These are phyloP conservation scores for Didymella lethalis DNA, from an alignment of 2,329 filamentous ascomycete species.

Conservation along the genomic window DNA sequence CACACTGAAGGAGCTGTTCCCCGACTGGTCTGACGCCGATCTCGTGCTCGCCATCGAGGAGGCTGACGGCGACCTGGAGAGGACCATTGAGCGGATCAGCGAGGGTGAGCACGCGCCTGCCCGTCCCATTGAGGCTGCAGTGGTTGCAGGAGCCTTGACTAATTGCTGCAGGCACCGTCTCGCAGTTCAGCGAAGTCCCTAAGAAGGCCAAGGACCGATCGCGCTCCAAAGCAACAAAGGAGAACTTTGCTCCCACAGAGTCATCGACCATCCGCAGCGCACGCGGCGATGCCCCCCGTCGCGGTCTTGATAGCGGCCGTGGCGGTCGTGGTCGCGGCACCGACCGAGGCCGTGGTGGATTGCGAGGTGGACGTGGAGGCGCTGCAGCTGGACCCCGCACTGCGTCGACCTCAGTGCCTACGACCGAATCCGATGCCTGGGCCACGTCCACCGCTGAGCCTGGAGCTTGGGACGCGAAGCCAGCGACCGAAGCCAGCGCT, in stretches of 20 bases:
- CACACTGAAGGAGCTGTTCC: conserved; percentile 90
- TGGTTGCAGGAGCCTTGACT: conserved; percentile 14
- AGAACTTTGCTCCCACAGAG: conserved; percentile 62
- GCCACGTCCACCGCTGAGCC: conserved; percentile 53
- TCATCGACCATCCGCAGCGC: conserved; percentile 34
- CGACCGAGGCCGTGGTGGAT: conserved; percentile 62
- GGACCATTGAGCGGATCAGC: conserved; percentile 78
- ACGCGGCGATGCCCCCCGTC: conserved; percentile 34
- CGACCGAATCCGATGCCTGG: conserved; percentile 73
- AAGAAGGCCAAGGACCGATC: conserved; percentile 77
- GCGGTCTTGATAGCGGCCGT: conserved; percentile 49
- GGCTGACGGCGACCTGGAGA: conserved; percentile 76
- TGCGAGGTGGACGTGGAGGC: conserved; percentile 69
- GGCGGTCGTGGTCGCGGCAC: conserved; percentile 67
- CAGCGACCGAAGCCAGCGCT: conserved; percentile 13
- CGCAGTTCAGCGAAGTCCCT: conserved; percentile 81
- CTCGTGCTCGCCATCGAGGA: conserved; percentile 93
- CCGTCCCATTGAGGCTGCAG: conserved; percentile 4
- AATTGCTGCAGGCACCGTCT: conserved; percentile 69
- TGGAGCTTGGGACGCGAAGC: conserved; percentile 23
- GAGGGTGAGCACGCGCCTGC: conserved; percentile 65
- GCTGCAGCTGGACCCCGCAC: conserved; percentile 68
- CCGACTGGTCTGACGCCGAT: conserved; percentile 94
- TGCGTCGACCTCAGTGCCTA: conserved; percentile 68
- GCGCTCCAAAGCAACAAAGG: conserved; percentile 73